phyloP scores from a whole-genome alignment of 108 stramenopile genomes.

The Bacterosira constricta region DNA sequence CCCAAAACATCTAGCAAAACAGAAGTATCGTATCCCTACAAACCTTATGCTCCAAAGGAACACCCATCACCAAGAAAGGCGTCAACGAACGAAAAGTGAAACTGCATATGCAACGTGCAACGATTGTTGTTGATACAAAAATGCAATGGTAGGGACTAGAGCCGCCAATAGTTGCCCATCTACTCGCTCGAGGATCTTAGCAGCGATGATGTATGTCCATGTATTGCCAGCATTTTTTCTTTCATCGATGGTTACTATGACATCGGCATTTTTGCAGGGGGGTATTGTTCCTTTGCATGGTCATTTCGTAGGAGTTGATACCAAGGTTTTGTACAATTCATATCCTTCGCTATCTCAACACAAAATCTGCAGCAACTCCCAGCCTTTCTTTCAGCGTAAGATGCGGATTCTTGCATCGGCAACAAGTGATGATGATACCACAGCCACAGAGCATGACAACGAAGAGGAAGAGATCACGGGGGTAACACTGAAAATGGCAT shows the following conservation, averaged over 20 bases:
- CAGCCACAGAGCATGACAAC: too few species aligned
- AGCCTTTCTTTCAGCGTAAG: background rate
- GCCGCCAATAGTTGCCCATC: too few species aligned
- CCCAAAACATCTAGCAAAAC: too few species aligned
- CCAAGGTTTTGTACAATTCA: background rate
- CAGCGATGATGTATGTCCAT: background rate
- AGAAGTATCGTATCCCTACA: too few species aligned
- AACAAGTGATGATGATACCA: background rate
- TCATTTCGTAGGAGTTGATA: background rate
- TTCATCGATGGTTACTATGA: background rate
- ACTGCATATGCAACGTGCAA: too few species aligned
- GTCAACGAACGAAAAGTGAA: too few species aligned
- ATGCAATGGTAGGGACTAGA: too few species aligned
- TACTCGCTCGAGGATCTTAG: too few species aligned
- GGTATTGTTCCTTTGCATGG: background rate
- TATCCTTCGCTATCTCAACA: background rate
- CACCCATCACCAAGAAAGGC: too few species aligned
- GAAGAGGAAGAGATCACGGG: conserved; percentile 39
- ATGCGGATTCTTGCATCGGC: background rate
- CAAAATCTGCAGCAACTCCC: background rate
- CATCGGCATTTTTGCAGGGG: background rate
- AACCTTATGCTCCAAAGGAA: too few species aligned
- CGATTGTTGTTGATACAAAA: too few species aligned
- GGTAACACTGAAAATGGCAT: conserved; percentile 83
- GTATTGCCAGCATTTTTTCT: background rate